A percentile compares a stretch with the other conserved stretches of the same genome.
phyloP scores from a whole-genome alignment of 768 basidiomycete genomes.

The Coprinopsis marcescibilis region DNA sequence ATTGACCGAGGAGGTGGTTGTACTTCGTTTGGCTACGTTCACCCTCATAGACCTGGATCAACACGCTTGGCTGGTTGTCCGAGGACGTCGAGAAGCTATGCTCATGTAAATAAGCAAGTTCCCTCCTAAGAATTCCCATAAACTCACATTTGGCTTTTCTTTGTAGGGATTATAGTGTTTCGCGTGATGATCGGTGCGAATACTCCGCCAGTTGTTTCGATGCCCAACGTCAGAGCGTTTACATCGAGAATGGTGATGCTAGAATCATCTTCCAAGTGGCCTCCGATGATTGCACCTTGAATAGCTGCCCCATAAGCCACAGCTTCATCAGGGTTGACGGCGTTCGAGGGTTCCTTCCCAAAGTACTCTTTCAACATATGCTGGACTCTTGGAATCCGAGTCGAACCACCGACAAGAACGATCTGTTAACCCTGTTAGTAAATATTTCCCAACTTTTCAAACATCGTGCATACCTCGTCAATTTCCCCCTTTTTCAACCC shows the following conservation, averaged over 20 bases:
- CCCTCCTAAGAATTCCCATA: neutral
- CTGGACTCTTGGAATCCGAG: slow-evolving; percentile 66
- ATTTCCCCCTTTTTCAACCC: slow-evolving; percentile 73
- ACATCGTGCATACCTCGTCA: slow-evolving; percentile 43
- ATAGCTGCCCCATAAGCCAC: slow-evolving; percentile 71
- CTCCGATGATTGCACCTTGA: slow-evolving; percentile 61
- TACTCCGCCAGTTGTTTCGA: slow-evolving; percentile 63
- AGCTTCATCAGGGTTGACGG: slow-evolving; percentile 70
- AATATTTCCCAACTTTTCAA: neutral
- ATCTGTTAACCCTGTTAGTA: slow-evolving; percentile 21
- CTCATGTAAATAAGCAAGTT: neutral
- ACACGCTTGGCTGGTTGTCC: slow-evolving; percentile 85
- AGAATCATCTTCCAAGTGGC: slow-evolving; percentile 44
- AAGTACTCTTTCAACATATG: slow-evolving; percentile 65
- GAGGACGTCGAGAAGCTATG: slow-evolving; percentile 76
- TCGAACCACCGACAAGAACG: slow-evolving; percentile 56
- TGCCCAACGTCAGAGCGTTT: slow-evolving; percentile 48
- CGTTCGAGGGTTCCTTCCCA: slow-evolving; percentile 59
- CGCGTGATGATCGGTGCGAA: slow-evolving; percentile 51
- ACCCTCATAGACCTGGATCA: slow-evolving; percentile 88
- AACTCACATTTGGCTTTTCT: slow-evolving; percentile 34
- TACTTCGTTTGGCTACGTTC: slow-evolving; percentile 86
- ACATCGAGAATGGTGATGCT: slow-evolving; percentile 52
- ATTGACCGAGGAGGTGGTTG: slow-evolving; percentile 87
- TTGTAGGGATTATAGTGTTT: slow-evolving; percentile 48